Percentiles rank a stretch among this genome's conserved stretches.
These are phyloP conservation scores for Penicillium hesseltinei DNA, from an alignment of 2,329 filamentous ascomycete species.

Conservation along the genomic window DNA sequence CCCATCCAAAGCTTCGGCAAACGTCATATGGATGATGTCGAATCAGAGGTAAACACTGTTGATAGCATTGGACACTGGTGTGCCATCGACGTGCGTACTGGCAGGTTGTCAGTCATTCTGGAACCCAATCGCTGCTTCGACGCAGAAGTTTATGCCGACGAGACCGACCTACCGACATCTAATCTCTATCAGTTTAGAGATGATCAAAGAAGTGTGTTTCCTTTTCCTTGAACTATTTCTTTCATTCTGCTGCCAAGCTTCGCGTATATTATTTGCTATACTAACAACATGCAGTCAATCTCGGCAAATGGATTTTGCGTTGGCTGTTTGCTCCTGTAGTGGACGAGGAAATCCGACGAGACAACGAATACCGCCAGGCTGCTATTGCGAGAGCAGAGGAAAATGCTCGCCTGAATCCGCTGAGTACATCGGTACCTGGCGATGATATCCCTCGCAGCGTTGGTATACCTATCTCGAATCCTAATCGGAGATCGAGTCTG, in stretches of 20 bases:
- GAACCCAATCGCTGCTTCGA: conserved; percentile 97
- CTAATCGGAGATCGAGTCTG: conserved; percentile 53
- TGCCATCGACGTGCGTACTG: conserved; percentile 88
- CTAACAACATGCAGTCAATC: conserved; percentile 64
- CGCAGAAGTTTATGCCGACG: conserved; percentile 94
- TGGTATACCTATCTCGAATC: conserved; percentile 29
- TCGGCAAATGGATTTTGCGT: conserved; percentile 93
- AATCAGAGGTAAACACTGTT: conserved; percentile 77
- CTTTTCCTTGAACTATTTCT: background rate
- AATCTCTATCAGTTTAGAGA: conserved; percentile 80
- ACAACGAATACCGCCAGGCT: conserved; percentile 68
- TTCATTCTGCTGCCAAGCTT: background rate
- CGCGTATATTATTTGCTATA: background rate
- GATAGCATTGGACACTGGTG: conserved; percentile 96
- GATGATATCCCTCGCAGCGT: conserved; percentile 37
- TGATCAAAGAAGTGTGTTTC: conserved; percentile 78
- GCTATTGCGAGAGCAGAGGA: conserved; percentile 64
- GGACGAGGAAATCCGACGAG: conserved; percentile 82
- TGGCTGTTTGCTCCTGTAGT: conserved; percentile 89
- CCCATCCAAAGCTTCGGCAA: conserved; percentile 93
- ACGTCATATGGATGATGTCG: conserved; percentile 87
- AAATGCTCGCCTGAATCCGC: conserved; percentile 54
- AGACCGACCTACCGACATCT: conserved; percentile 62
- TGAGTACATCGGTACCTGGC: conserved; percentile 62
- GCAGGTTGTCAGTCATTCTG: conserved; percentile 82